These are phyloP conservation scores for Scedosporium boydii DNA, from an alignment of 2,329 filamentous ascomycete species.

Conservation along the genomic window DNA sequence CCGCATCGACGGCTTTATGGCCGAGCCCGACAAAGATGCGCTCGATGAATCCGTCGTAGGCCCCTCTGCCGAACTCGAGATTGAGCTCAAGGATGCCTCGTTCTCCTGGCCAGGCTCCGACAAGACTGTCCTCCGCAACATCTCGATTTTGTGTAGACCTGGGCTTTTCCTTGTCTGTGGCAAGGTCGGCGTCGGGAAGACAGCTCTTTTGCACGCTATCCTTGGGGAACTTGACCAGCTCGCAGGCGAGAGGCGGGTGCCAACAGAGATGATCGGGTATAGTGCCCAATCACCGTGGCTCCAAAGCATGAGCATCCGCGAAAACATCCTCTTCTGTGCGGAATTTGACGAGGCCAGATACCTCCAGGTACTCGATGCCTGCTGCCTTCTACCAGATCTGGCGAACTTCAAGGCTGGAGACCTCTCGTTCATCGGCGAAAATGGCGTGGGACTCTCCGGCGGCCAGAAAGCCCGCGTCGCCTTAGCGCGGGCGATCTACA, in stretches of 20 bases:
- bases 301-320: constrained; percentile 54
- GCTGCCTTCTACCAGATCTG: constrained; percentile 47
- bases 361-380: constrained; percentile 49
- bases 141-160: constrained; percentile 34
- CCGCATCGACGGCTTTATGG: constrained; percentile 80
- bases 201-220: constrained; percentile 48
- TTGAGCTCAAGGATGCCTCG: constrained; percentile 53
- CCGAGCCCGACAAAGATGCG: constrained; percentile 66
- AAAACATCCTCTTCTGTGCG: constrained; percentile 56
- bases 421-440: constrained; percentile 50
- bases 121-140: constrained; percentile 37
- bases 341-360: constrained; percentile 46
- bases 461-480: constrained; percentile 55
- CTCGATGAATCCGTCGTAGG: constrained; percentile 14
- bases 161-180: constrained; percentile 49
- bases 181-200: constrained; percentile 53
- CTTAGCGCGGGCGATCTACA: constrained; percentile 53
- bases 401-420: constrained; percentile 47
- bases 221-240: constrained; percentile 59
- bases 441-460: constrained; percentile 52
- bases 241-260: constrained; percentile 36
- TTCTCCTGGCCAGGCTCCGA: constrained; percentile 71
- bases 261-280: constrained; percentile 42
- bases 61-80: constrained; percentile 17
- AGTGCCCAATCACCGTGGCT: constrained; percentile 55